Evolutionary conservation across 2,329 filamentous ascomycete species (phyloP).

Genomic region (Trichoderma harzianum): DNA sequence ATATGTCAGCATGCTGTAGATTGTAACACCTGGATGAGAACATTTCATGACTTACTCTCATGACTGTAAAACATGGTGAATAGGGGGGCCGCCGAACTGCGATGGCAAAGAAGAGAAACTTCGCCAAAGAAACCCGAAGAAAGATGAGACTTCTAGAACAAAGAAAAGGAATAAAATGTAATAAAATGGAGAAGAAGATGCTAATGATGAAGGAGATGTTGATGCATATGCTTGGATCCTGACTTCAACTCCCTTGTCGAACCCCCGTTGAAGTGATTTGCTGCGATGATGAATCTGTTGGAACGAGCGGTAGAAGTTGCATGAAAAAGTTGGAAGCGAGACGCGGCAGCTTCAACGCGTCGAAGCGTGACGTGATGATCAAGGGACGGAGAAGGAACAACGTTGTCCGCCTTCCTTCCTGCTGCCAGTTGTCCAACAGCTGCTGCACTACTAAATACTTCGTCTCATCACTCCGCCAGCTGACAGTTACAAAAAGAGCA

Average conservation of each 20-base stretch:
- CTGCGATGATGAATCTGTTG: not conserved
- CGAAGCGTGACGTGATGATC: not conserved
- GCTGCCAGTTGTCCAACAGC: not conserved
- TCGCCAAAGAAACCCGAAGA: not conserved
- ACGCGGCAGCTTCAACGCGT: conserved; percentile 7
- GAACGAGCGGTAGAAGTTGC: not conserved
- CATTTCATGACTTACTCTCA: conserved; percentile 62
- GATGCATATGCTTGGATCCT: not conserved
- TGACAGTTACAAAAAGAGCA: not conserved
- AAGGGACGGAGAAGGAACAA: not conserved
- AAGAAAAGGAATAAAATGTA: not conserved
- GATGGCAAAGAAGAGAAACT: not conserved
- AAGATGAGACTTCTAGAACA: not conserved
- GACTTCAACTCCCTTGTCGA: not conserved
- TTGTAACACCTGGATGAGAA: not conserved
- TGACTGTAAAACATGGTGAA: conserved; percentile 87
- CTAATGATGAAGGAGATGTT: not conserved
- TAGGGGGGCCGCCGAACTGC: not conserved
- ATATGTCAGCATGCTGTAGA: conserved; percentile 24
- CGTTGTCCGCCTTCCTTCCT: not conserved
- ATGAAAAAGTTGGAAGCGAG: not conserved
- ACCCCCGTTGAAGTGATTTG: not conserved
- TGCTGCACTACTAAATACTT: not conserved
- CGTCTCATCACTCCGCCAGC: not conserved
- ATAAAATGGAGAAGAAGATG: not conserved